Percentiles rank a stretch among this genome's conserved stretches.
Evolutionary conservation across 345 rosid genomes (phyloP).

Genomic region (Turritis glabra): DNA sequence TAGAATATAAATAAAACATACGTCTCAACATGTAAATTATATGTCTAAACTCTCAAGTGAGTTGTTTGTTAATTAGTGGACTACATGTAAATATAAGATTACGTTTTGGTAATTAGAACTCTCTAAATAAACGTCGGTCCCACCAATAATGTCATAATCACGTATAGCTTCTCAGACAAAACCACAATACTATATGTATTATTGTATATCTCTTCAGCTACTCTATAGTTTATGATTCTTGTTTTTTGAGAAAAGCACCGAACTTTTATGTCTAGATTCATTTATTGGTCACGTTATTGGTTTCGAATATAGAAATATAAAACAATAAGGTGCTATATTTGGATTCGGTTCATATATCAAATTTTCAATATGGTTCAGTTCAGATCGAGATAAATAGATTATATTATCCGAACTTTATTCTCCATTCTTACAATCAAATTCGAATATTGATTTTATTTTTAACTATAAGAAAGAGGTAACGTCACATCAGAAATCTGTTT

Average conservation of each 20-base stretch:
- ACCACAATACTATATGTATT: not conserved
- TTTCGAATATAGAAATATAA: too few relatives aligned
- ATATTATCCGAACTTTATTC: not conserved
- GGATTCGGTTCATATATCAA: not conserved
- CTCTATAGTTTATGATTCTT: not conserved
- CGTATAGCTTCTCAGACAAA: conserved; percentile 4
- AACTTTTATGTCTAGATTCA: not conserved
- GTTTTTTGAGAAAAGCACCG: conserved; percentile 2
- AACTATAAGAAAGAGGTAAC: not conserved
- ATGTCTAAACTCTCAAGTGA: not conserved
- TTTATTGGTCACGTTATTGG: not conserved
- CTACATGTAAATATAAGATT: not conserved
- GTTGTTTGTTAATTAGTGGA: not conserved
- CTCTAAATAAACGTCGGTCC: not conserved
- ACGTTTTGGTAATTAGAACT: not conserved
- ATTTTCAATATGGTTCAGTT: not conserved
- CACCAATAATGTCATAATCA: conserved; percentile 29
- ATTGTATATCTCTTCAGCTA: not conserved
- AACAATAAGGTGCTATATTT: not conserved
- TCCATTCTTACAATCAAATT: not conserved
- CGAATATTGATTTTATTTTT: not conserved
- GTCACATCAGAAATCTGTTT: conserved; percentile 25
- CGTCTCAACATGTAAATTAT: not conserved
- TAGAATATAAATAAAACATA: not conserved
- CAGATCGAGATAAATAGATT: not conserved